Evolutionary conservation across 1,139 yeast species (phyloP).

Genomic region (Debaryomyces robertsiae): DNA sequence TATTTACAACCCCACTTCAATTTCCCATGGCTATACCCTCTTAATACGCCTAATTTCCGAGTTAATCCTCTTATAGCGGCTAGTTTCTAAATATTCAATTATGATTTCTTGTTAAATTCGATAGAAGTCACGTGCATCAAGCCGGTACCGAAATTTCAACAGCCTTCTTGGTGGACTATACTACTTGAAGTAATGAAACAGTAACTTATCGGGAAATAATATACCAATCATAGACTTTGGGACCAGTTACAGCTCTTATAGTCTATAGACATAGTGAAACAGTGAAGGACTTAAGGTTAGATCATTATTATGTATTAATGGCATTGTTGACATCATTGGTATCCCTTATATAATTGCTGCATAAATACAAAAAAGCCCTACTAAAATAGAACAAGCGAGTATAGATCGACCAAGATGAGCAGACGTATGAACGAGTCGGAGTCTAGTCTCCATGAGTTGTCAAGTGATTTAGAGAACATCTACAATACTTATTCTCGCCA

Average conservation of each 20-base stretch:
- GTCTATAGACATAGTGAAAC: conserved; percentile 1
- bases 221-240: conserved; percentile 1
- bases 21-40: conserved; percentile 1
- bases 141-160: conserved; percentile 4
- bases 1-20: neutral
- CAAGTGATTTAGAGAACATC: conserved; percentile 38
- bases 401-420: neutral
- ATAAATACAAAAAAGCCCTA: neutral
- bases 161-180: conserved; percentile 3
- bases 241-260: neutral
- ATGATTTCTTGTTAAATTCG: neutral
- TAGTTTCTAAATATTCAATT: too few relatives aligned
- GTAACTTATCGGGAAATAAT: neutral
- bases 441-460: conserved; percentile 28
- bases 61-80: too few relatives aligned
- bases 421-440: conserved; percentile 5
- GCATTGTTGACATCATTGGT: conserved; percentile 5
- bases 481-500: conserved; percentile 31
- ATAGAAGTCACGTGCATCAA: neutral
- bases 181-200: neutral
- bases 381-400: neutral
- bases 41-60: neutral
- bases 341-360: conserved; percentile 10
- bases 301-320: conserved; percentile 7
- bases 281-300: conserved; percentile 3